phyloP scores from a whole-genome alignment of 345 rosid genomes.

The Hibiscus tridactylites region DNA sequence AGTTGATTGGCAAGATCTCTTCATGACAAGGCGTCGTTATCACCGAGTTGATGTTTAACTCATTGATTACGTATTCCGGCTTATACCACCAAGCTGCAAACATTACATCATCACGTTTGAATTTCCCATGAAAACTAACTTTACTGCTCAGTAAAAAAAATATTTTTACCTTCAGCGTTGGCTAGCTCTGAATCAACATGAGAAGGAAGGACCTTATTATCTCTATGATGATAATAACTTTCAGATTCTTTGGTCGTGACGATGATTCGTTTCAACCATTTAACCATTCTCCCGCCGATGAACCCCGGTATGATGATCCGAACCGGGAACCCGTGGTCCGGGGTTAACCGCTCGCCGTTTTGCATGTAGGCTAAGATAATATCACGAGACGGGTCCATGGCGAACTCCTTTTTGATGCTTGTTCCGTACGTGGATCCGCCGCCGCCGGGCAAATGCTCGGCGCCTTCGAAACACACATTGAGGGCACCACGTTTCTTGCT shows the following conservation, averaged over 20 bases:
- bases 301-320: slow-evolving; percentile 79
- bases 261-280: slow-evolving; percentile 80
- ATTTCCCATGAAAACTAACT: background rate
- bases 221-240: slow-evolving; percentile 66
- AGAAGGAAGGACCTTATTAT: slow-evolving; percentile 82
- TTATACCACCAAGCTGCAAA: slow-evolving; percentile 90
- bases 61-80: slow-evolving; percentile 78
- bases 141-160: background rate
- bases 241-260: slow-evolving; percentile 77
- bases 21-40: slow-evolving; percentile 82
- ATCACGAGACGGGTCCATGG: slow-evolving; percentile 85
- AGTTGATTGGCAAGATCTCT: slow-evolving; percentile 73
- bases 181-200: slow-evolving; percentile 86
- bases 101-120: background rate
- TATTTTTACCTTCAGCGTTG: slow-evolving; percentile 58
- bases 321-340: slow-evolving; percentile 93
- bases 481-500: slow-evolving; percentile 58
- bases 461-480: slow-evolving; percentile 91
- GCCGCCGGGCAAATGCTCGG: slow-evolving; percentile 90
- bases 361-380: slow-evolving; percentile 88
- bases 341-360: slow-evolving; percentile 69
- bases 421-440: slow-evolving; percentile 96
- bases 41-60: slow-evolving; percentile 80
- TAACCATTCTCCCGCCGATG: slow-evolving; percentile 95
- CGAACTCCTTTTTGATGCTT: slow-evolving; percentile 53